These are phyloP conservation scores for Cryomyces minteri DNA, from an alignment of 495 filamentous ascomycete species.

Conservation along the genomic window DNA sequence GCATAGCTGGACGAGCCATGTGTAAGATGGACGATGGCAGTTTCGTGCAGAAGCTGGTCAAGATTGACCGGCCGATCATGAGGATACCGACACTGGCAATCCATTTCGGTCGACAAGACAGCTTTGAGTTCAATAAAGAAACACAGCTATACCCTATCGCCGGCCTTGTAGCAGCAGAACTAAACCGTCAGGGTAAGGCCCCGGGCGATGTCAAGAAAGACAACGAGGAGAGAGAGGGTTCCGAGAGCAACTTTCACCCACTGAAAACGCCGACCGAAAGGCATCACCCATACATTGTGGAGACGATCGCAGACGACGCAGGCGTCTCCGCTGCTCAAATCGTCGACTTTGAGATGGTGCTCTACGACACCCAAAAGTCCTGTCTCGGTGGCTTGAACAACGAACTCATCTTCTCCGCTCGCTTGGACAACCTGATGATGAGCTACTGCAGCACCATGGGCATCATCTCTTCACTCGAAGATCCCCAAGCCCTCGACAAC, in stretches of 20 bases:
- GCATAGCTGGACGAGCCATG: slow-evolving; percentile 77
- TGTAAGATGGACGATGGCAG: slow-evolving; percentile 53
- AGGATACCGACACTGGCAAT: slow-evolving; percentile 86
- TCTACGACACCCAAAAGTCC: slow-evolving; percentile 87
- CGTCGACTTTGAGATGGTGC: slow-evolving; percentile 84
- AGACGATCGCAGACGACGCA: slow-evolving; percentile 68
- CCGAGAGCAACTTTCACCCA: slow-evolving; percentile 33
- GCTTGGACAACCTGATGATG: slow-evolving; percentile 90
- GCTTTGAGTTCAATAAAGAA: slow-evolving; percentile 90
- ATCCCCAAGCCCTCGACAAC: slow-evolving; percentile 39
- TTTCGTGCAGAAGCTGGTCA: slow-evolving; percentile 71
- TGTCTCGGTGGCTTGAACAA: slow-evolving; percentile 78
- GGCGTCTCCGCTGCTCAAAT: slow-evolving; percentile 49
- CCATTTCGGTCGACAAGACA: slow-evolving; percentile 71
- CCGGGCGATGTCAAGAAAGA: slow-evolving; percentile 25
- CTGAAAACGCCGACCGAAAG: slow-evolving; percentile 61
- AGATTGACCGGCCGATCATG: slow-evolving; percentile 78
- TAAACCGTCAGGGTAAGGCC: slow-evolving; percentile 48
- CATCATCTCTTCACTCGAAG: slow-evolving; percentile 62
- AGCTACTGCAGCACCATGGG: slow-evolving; percentile 73
- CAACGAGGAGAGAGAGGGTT: slow-evolving; percentile 17
- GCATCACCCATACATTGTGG: slow-evolving; percentile 74
- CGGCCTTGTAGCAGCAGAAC: slow-evolving; percentile 67
- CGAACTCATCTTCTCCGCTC: slow-evolving; percentile 84
- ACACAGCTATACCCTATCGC: slow-evolving; percentile 87